Percentiles rank a stretch among this genome's conserved stretches.
Evolutionary conservation across 352 stramenopile species (phyloP).

Genomic region (Phytophthora ramorum): DNA sequence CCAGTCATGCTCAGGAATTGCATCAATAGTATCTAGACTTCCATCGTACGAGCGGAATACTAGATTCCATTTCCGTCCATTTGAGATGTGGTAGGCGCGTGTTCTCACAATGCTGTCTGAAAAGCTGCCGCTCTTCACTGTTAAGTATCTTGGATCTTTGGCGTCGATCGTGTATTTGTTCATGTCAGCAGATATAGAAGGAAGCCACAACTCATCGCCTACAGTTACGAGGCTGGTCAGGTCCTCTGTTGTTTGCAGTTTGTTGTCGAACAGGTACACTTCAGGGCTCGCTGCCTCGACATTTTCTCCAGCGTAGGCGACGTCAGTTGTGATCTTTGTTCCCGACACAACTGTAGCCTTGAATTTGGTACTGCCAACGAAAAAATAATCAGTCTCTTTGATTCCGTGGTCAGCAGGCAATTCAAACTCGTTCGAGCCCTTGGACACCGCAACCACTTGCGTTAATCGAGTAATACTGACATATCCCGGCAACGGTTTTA

Average conservation of each 20-base stretch:
- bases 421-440: conserved; percentile 37
- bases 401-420: conserved; percentile 57
- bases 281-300: conserved; percentile 38
- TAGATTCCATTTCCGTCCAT: conserved; percentile 68
- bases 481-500: conserved; percentile 51
- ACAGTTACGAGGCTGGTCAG: conserved; percentile 40
- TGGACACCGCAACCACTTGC: conserved; percentile 53
- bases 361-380: conserved; percentile 45
- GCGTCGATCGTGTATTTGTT: conserved; percentile 48
- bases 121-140: conserved; percentile 56
- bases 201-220: conserved; percentile 67
- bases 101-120: conserved; percentile 43
- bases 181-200: conserved; percentile 48
- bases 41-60: conserved; percentile 75
- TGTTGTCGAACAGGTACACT: conserved; percentile 71
- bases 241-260: conserved; percentile 65
- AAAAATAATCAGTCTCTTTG: conserved; percentile 40
- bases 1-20: conserved; percentile 64
- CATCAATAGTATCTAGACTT: conserved; percentile 63
- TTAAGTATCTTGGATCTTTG: conserved; percentile 43
- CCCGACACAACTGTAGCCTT: conserved; percentile 39
- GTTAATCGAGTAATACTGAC: conserved; percentile 55
- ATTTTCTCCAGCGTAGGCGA: conserved; percentile 42
- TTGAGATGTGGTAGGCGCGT: conserved; percentile 42
- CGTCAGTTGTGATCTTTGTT: conserved; percentile 41